A percentile compares a stretch with the other conserved stretches of the same genome.
phyloP scores from a whole-genome alignment of 306 rosid genomes.

The Clitoria ternatea region DNA sequence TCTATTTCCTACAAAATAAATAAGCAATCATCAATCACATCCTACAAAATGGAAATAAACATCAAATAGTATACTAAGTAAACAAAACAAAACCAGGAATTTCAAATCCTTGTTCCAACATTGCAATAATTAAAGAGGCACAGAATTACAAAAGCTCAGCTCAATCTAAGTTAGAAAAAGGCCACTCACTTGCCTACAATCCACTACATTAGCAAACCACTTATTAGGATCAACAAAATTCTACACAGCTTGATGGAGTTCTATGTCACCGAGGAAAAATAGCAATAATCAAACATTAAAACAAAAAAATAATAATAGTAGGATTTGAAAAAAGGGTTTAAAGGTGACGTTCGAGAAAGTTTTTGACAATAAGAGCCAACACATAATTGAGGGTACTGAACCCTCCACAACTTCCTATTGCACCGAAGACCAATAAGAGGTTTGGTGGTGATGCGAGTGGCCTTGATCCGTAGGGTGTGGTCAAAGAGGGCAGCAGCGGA shows the following conservation, averaged over 20 bases:
- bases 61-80: not conserved
- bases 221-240: constrained; percentile 80
- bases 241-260: constrained; percentile 70
- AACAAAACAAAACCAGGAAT: not conserved
- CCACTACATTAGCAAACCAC: constrained; percentile 84
- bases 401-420: no score
- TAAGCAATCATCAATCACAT: not conserved
- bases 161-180: constrained; percentile 13
- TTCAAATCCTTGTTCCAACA: not conserved
- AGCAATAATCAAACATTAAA: constrained; percentile 1
- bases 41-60: not conserved
- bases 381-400: no score
- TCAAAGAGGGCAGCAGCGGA: no score
- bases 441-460: no score
- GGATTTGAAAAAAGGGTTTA: no score
- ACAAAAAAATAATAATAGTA: not conserved
- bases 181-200: constrained; percentile 83
- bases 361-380: no score
- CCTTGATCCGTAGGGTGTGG: no score
- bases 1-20: constrained; percentile 71
- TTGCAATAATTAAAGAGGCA: not conserved
- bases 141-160: not conserved
- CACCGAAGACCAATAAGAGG: no score
- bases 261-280: constrained; percentile 40
- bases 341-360: no score